Evolutionary conservation across 192 early-diverging fungal genomes (phyloP), one percentile per base, ranked within the genome.

Genomic region (Podila clonocystis): DNA sequence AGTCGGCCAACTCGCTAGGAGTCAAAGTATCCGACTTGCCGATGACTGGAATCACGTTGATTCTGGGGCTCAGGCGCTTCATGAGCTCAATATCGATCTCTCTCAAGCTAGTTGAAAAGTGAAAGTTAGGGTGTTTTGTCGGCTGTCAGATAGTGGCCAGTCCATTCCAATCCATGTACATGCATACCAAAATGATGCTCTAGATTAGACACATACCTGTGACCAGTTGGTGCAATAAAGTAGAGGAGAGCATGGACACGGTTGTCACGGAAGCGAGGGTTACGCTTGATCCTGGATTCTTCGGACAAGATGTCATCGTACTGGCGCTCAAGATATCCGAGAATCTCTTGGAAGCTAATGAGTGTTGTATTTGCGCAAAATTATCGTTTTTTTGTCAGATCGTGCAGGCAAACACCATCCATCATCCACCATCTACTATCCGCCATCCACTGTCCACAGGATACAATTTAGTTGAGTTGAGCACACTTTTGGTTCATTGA

Each of bases 171-270:
- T 1, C 2, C 41, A 45, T 17, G 15, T 6, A 36, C 34, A 24
- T 65, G 11, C 38, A 57, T 6, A 33, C 33, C 33, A 67, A n/a
- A 9, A 24, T 5, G 20, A 19, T 22, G 33, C 15, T 31, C 19
- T 9, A 36, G 34, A 36, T 36, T 36, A 36, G 34, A 36, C 38
- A 48, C 7, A 75, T 86, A 90, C 88, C 94, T 89, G 86, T 98
- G 97, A 31, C 98, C 98, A 24, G 97, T 97, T n/a, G 98, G 97
- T 28, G 94, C 89, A 73, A 99, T 98, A 83, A 99, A 99, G 89
- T 99, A 99, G 55, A 99, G 87, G 26, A 98, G 89, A 13, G 94
- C 95, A 82, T 99, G 98, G 30, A 99, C 90, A 57, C 98, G 91
- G 85, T 95, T 95, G 85, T 99, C 98, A 50, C 84, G 74, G 87